Evolutionary conservation across 2,329 filamentous ascomycete species (phyloP).

Genomic region (Bipolaris sorokiniana): DNA sequence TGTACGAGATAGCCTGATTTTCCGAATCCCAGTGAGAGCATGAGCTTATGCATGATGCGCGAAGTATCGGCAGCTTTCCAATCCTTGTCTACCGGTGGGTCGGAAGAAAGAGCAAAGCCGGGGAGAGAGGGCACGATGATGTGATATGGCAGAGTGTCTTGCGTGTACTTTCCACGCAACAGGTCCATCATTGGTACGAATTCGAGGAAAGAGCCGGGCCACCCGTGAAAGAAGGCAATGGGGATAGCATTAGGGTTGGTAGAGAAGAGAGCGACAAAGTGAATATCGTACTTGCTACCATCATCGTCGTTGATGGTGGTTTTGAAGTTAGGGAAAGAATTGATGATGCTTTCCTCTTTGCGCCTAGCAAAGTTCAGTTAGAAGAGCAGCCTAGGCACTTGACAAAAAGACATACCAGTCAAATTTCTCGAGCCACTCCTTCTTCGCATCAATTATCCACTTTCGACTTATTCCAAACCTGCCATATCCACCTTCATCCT

Average conservation of each 20-base stretch:
- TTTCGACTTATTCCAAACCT: conserved; percentile 41
- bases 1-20: conserved; percentile 59
- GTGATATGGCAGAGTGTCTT: conserved; percentile 61
- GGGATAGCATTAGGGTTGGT: conserved; percentile 58
- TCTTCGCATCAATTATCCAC: conserved; percentile 41
- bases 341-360: conserved; percentile 53
- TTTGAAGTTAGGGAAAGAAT: conserved; percentile 59
- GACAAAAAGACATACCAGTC: conserved; percentile 35
- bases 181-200: conserved; percentile 60
- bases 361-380: conserved; percentile 31
- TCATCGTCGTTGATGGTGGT: conserved; percentile 51
- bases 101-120: conserved; percentile 60
- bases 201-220: conserved; percentile 61
- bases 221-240: conserved; percentile 61
- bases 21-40: conserved; percentile 61
- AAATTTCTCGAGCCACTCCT: conserved; percentile 41
- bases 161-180: conserved; percentile 56
- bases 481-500: conserved; percentile 32
- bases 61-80: conserved; percentile 52
- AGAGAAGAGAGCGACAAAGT: conserved; percentile 64
- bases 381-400: not conserved
- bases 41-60: conserved; percentile 57
- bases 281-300: conserved; percentile 51
- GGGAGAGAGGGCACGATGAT: conserved; percentile 63
- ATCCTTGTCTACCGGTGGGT: conserved; percentile 55